phyloP scores from a whole-genome alignment of 371 early-diverging fungal genomes.

The Mortierella sp. region DNA sequence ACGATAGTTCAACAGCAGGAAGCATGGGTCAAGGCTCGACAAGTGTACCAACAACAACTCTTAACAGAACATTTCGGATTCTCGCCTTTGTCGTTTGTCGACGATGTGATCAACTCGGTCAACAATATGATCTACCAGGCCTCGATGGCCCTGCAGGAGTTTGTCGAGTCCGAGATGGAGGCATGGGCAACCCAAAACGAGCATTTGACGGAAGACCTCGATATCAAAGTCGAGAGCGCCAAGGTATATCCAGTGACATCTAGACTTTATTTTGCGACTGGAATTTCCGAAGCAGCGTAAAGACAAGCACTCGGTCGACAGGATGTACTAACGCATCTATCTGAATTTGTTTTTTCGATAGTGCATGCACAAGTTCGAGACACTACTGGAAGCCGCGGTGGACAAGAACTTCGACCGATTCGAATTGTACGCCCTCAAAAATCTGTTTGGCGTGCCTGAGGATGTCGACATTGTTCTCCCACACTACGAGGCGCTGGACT shows the following conservation, averaged over 20 bases:
- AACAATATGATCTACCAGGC: constrained; percentile 77
- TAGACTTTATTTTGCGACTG: background rate
- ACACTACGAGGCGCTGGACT: constrained; percentile 64
- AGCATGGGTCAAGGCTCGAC: constrained; percentile 32
- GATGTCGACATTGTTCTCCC: constrained; percentile 64
- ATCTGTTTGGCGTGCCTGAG: constrained; percentile 73
- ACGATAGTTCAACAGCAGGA: constrained; percentile 27
- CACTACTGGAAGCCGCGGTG: constrained; percentile 77
- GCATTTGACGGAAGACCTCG: background rate
- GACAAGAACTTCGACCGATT: constrained; percentile 84
- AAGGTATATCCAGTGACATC: constrained; percentile 25
- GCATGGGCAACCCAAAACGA: constrained; percentile 5
- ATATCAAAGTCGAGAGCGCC: constrained; percentile 35
- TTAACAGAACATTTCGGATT: constrained; percentile 82
- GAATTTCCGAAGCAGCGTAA: background rate
- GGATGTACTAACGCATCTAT: background rate
- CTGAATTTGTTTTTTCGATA: constrained; percentile 27
- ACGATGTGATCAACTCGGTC: constrained; percentile 81
- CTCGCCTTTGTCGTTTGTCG: constrained; percentile 75
- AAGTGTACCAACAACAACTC: constrained; percentile 60
- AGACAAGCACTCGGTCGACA: background rate
- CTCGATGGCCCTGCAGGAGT: constrained; percentile 70
- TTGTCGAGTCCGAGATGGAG: constrained; percentile 62
- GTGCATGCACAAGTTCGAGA: constrained; percentile 75
- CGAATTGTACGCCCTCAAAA: constrained; percentile 78